phyloP scores from a whole-genome alignment of 306 rosid species.

The Trichosanthes cucumerina region DNA sequence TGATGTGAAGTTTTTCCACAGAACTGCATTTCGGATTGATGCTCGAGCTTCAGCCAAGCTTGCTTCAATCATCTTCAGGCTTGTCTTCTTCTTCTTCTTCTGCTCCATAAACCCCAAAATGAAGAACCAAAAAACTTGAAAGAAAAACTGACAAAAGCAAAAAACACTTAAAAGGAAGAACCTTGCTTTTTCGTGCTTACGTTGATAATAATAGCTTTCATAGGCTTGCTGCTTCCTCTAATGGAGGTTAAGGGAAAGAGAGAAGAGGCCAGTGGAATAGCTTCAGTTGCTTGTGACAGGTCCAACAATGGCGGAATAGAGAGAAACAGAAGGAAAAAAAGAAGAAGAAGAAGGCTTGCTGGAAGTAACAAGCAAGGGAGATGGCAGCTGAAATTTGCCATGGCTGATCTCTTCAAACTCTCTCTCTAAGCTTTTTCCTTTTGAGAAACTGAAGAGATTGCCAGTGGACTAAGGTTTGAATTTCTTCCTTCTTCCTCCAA shows the following conservation, averaged over 20 bases:
- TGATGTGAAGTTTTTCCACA: constrained; percentile 28
- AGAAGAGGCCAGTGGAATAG: not conserved
- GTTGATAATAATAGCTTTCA: not conserved
- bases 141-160: not conserved
- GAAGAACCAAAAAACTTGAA: not conserved
- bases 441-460: not conserved
- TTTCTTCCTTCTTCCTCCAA: not conserved
- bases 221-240: not conserved
- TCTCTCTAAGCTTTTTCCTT: not conserved
- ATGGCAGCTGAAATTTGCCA: not conserved
- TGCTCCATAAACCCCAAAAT: not conserved
- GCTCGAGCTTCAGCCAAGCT: constrained; percentile 44
- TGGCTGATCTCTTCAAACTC: constrained; percentile 6
- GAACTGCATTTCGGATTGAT: constrained; percentile 29
- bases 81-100: not conserved
- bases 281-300: constrained; percentile 9
- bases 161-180: not conserved
- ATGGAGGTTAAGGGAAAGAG: not conserved
- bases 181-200: not conserved
- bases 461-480: not conserved
- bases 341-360: not conserved
- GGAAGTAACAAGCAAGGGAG: constrained; percentile 1
- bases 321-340: not conserved
- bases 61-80: constrained; percentile 29
- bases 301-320: constrained; percentile 4